Percentiles rank a stretch among this genome's conserved stretches.
These are phyloP conservation scores for Perkinsus olseni DNA, from an alignment of 169 alveolate genomes.

Conservation along the genomic window DNA sequence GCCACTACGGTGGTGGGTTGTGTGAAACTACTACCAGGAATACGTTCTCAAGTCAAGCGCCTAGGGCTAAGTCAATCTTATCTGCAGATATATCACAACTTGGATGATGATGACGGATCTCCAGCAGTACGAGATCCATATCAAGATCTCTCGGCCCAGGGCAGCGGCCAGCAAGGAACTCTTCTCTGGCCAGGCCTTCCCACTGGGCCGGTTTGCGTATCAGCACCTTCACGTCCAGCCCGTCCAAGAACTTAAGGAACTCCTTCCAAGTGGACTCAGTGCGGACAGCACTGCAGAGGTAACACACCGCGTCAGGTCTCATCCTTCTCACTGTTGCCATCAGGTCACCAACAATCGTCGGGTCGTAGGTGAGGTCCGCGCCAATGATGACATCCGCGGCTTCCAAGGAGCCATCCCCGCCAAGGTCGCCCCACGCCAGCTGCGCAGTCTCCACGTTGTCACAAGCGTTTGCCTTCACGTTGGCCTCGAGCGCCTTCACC, in stretches of 20 bases:
- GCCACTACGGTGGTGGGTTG: background rate
- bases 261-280: background rate
- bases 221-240: background rate
- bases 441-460: background rate
- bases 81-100: background rate
- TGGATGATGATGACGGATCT: background rate
- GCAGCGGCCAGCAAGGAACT: background rate
- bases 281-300: background rate
- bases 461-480: background rate
- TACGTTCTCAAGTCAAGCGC: background rate
- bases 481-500: slow-evolving; percentile 13
- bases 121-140: background rate
- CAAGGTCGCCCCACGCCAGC: slow-evolving; percentile 11
- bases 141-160: background rate
- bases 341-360: background rate
- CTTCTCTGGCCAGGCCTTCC: background rate
- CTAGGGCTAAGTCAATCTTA: background rate
- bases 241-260: background rate
- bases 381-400: background rate
- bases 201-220: background rate
- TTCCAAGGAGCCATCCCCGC: background rate
- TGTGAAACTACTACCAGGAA: no score
- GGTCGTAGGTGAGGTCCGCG: background rate
- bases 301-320: background rate
- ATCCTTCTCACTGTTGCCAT: background rate